Base-by-base conservation (phyloP, 2,329 filamentous ascomycete genomes). In the Verruconis gallopava region DNA sequence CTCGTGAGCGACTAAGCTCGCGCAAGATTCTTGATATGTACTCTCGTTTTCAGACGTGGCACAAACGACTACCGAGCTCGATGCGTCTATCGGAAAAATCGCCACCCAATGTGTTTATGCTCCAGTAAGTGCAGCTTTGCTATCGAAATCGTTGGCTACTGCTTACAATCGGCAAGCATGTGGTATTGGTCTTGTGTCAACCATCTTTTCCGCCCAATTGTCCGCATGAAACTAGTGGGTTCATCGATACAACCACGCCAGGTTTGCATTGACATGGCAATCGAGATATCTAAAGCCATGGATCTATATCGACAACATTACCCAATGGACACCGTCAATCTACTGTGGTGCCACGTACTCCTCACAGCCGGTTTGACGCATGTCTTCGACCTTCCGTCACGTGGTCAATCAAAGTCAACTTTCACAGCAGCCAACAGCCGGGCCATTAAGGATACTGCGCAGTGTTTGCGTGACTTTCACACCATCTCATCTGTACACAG, bases 131-230 rank as follows among this genome's bases (percentile, higher is more conserved):
- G 15, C 19, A 25, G 11, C 13, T n/a, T 4, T 25, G n/a, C n/a
- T 9, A 30, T 9, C 20, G 4, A 25, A 17, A 15, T 14, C 12
- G 5, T 5, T 14, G n/a, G 9, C 18, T 17, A 13, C 30, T n/a
- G 35, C 35, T 37, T 13, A 38, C 30, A 6, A 17, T 15, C 12
- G 4, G 2, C n/a, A 21, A 38, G 37, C 55, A 78, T 82, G 77
- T 75, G 81, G 48, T 81, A 81, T 52, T 72, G 81, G 51, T 79
- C 77, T 46, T 72, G 75, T 21, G 78, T 79, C n/a, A 57, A 81
- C 0, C 70, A 84, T 14, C 68, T 86, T 1, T 85, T 85, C 54
- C 70, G 81, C 4, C 81, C 81, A 0, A 66, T 85, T 30, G 77
- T 84, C 52, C 82, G 82, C 50, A 68, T 79, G 17, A 62, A 67